A percentile compares a stretch with the other conserved stretches of the same genome.
Evolutionary conservation across 768 basidiomycete genomes (phyloP).

Genomic region (Dictyophora rubrovolvata): DNA sequence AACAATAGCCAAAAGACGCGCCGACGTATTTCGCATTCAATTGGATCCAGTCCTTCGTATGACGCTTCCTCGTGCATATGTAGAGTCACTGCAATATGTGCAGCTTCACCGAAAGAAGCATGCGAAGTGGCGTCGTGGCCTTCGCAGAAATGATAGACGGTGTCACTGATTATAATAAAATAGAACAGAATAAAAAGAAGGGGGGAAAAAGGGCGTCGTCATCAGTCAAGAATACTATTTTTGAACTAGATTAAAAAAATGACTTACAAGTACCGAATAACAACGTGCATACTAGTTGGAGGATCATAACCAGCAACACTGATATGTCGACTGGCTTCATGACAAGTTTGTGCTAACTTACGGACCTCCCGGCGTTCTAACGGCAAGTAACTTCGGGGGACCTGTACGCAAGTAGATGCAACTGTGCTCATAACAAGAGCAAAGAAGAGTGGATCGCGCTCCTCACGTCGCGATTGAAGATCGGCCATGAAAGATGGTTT

Average conservation of each 20-base stretch:
- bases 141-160: constrained; percentile 80
- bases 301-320: constrained; percentile 76
- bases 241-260: not conserved
- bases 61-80: constrained; percentile 82
- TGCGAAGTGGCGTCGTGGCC: constrained; percentile 83
- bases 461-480: constrained; percentile 67
- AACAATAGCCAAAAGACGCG: constrained; percentile 85
- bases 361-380: constrained; percentile 80
- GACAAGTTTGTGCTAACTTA: constrained; percentile 69
- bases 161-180: constrained; percentile 42
- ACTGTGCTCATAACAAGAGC: constrained; percentile 84
- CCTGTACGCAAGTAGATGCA: constrained; percentile 79
- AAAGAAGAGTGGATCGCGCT: constrained; percentile 83
- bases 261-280: constrained; percentile 81
- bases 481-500: constrained; percentile 91
- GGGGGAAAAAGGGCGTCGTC: not conserved
- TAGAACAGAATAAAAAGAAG: constrained; percentile 7
- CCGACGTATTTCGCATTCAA: constrained; percentile 81
- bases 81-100: constrained; percentile 71
- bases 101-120: constrained; percentile 80
- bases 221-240: constrained; percentile 3
- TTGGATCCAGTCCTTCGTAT: constrained; percentile 73
- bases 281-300: constrained; percentile 73
- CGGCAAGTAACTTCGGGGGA: constrained; percentile 79
- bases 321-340: constrained; percentile 75